Percentiles rank a stretch among this genome's conserved stretches.
Evolutionary conservation across 2,329 filamentous ascomycete genomes (phyloP).

Genomic region (Basipetospora sp.): DNA sequence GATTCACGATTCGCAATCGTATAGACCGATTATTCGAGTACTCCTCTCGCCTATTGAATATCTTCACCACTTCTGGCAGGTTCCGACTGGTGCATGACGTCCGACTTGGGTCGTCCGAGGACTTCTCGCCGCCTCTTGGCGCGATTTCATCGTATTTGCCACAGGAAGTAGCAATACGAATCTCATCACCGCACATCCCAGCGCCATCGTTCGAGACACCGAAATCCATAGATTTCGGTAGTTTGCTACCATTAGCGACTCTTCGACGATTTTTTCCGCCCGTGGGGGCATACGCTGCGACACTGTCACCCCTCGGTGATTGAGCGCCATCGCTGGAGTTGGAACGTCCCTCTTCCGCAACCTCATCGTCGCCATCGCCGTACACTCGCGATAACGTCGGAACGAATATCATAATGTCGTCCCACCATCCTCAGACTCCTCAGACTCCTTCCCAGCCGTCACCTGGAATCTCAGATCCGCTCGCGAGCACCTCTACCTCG

Average conservation of each 20-base stretch:
- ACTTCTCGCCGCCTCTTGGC: conserved; percentile 6
- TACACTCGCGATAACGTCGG: no score
- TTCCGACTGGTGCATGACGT: conserved; percentile 5
- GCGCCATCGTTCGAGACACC: background rate
- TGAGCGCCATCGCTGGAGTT: background rate
- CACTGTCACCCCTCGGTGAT: conserved; percentile 6
- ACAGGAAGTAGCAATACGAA: no score
- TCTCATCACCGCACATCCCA: background rate
- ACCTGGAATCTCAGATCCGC: conserved; percentile 37
- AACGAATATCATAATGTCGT: conserved; percentile 40
- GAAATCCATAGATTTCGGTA: background rate
- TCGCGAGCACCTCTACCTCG: conserved; percentile 35
- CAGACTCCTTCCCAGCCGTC: conserved; percentile 52
- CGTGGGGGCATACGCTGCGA: conserved; percentile 1
- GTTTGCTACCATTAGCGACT: background rate
- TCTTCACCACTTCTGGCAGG: background rate
- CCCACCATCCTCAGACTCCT: conserved; percentile 48
- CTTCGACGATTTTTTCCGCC: conserved; percentile 1
- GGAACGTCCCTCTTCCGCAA: no score
- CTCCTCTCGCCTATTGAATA: background rate
- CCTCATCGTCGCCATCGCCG: no score
- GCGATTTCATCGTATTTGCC: conserved; percentile 5
- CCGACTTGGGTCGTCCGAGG: conserved; percentile 4
- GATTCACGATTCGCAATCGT: background rate
- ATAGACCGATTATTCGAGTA: no score